Conservation (phyloP, 164 flowering plant species). For the Litsea cubeba region DNA sequence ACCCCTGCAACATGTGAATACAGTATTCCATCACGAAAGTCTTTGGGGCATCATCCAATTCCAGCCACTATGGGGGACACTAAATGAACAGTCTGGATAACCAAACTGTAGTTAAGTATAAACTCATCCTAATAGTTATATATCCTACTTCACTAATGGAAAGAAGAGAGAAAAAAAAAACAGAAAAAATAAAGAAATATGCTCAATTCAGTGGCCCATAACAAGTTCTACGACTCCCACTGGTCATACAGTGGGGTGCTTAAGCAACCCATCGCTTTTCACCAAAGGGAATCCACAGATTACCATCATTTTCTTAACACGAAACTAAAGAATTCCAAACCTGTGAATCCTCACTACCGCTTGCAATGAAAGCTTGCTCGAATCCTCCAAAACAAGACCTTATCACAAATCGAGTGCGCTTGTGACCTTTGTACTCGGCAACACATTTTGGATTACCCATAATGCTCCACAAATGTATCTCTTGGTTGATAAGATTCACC, state of each 20-base stretch:
- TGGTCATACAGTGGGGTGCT: too few species aligned
- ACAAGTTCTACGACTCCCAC: too few species aligned
- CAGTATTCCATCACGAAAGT: not conserved
- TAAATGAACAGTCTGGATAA: not conserved
- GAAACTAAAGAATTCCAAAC: slow-evolving; percentile 25
- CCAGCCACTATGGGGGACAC: not conserved
- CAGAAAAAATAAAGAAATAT: too few species aligned
- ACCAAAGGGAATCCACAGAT: not conserved
- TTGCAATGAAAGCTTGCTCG: slow-evolving; percentile 69
- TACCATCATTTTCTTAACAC: not conserved
- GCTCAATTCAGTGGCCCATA: too few species aligned
- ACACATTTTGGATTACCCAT: slow-evolving; percentile 44
- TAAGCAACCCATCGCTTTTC: too few species aligned
- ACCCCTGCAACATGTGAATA: not conserved
- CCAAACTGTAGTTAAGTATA: not conserved
- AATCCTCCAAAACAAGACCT: slow-evolving; percentile 85
- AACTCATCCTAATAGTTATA: not conserved
- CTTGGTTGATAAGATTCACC: slow-evolving; percentile 66
- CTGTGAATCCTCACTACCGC: slow-evolving; percentile 94
- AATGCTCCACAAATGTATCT: slow-evolving; percentile 76
- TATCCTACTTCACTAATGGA: not conserved
- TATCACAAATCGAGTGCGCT: slow-evolving; percentile 57
- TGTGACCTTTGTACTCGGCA: slow-evolving; percentile 67
- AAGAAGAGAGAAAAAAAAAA: not conserved
- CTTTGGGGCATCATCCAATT: not conserved